Evolutionary conservation across 345 rosid genomes (phyloP).

Genomic region (Pistacia integerrima): DNA sequence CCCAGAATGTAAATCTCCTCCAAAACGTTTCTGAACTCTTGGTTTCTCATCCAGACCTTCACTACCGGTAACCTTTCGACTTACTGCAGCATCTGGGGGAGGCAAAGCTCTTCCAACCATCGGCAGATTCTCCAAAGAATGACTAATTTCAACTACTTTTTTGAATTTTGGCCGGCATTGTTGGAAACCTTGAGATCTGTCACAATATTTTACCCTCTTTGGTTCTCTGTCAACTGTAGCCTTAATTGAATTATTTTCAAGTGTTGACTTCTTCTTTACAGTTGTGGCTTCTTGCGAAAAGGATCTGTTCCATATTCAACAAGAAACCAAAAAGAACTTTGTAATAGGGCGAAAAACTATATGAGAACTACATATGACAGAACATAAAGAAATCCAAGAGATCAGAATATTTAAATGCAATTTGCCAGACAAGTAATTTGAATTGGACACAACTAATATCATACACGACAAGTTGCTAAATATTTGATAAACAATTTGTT

Average conservation of each 20-base stretch:
- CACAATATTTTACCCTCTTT: neutral
- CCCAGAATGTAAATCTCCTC: neutral
- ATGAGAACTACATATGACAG: neutral
- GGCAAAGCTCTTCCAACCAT: neutral
- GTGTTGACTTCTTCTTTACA: neutral
- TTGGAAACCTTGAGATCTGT: slow-evolving; percentile 7
- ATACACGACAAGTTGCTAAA: neutral
- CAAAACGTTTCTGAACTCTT: neutral
- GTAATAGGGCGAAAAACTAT: neutral
- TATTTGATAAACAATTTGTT: neutral
- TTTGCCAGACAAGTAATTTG: neutral
- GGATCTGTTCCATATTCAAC: neutral
- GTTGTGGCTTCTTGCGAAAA: slow-evolving; percentile 16
- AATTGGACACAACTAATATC: neutral
- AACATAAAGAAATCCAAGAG: neutral
- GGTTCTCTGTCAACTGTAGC: neutral
- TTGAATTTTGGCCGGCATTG: neutral
- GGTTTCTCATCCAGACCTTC: slow-evolving; percentile 8
- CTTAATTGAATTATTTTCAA: slow-evolving; percentile 18
- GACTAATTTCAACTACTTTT: neutral
- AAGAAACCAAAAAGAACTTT: neutral
- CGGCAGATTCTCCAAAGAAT: neutral
- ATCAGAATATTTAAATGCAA: neutral
- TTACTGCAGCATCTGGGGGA: neutral
- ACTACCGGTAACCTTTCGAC: neutral